These are phyloP conservation scores for Daedalea quercina DNA, from an alignment of 768 basidiomycete genomes.

Conservation along the genomic window DNA sequence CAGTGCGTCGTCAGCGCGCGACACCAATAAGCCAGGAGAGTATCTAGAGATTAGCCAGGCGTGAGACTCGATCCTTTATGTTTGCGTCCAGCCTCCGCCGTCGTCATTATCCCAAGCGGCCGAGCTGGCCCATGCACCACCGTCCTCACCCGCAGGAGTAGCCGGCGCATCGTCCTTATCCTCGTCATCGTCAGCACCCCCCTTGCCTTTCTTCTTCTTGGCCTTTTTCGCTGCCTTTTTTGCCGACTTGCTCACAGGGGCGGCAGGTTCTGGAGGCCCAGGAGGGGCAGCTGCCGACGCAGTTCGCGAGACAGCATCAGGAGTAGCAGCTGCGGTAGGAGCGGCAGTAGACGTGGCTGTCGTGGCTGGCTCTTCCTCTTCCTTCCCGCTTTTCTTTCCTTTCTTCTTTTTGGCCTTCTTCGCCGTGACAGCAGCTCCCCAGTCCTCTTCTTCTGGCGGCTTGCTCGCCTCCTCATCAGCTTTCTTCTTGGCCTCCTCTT, in stretches of 20 bases:
- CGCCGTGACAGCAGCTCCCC: slow-evolving; percentile 1
- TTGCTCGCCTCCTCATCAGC: slow-evolving; percentile 7
- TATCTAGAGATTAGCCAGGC: neutral
- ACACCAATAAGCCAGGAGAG: neutral
- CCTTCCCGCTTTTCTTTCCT: slow-evolving; percentile 13
- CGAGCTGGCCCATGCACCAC: neutral
- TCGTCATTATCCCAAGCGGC: neutral
- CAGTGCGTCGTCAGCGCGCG: neutral
- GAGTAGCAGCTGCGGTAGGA: slow-evolving; percentile 1
- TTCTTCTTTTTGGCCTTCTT: slow-evolving; percentile 16
- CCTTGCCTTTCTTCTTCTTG: slow-evolving; percentile 12
- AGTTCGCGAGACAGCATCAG: slow-evolving; percentile 12
- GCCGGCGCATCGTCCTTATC: neutral
- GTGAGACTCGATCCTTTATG: neutral
- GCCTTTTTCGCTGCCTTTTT: slow-evolving; percentile 7
- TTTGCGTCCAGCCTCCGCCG: neutral
- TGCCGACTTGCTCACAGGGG: no score
- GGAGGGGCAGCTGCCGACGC: slow-evolving; percentile 7
- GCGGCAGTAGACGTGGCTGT: slow-evolving; percentile 4
- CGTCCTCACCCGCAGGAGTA: neutral
- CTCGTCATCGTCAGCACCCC: neutral
- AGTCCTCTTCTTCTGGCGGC: slow-evolving; percentile 11
- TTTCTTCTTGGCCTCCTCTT: neutral
- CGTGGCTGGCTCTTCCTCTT: neutral
- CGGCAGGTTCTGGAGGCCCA: neutral